Percentiles rank a stretch among this genome's conserved stretches.
Conservation (phyloP, 208 protist species). For the Acanthamoeba polyphaga region DNA sequence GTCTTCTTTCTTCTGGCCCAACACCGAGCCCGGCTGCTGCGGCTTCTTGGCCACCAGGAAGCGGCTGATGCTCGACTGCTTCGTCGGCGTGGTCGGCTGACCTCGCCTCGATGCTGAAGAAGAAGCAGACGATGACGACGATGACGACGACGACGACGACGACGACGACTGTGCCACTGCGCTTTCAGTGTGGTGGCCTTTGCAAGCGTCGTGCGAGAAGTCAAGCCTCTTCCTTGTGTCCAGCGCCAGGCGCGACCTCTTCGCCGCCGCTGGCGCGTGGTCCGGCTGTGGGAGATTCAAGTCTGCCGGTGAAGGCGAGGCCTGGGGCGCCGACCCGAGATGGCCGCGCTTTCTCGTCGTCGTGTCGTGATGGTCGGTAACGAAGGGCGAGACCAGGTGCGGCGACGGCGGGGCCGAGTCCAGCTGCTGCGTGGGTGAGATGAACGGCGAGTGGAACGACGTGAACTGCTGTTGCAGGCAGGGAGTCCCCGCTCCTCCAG, state of each 20-base stretch:
- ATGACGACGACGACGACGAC: neutral
- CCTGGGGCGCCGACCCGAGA: neutral
- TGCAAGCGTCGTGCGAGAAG: neutral
- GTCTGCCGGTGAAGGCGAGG: neutral
- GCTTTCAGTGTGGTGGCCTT: neutral
- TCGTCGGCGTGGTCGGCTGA: neutral
- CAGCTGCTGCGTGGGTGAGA: neutral
- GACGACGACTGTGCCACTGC: too few species aligned
- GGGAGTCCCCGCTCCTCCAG: neutral
- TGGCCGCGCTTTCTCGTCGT: neutral
- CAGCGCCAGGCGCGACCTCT: neutral
- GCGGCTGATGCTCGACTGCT: conserved; percentile 15
- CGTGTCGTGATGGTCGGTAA: neutral
- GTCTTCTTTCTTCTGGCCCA: too few species aligned
- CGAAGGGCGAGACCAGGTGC: neutral
- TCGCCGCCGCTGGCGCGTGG: neutral
- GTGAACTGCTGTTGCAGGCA: neutral
- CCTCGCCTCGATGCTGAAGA: neutral
- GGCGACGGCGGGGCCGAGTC: neutral
- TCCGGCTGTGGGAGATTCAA: too few species aligned
- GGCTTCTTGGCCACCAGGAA: conserved; percentile 33
- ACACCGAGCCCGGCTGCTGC: neutral
- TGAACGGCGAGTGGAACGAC: neutral
- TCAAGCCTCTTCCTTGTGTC: neutral
- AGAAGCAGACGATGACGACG: too few species aligned